Evolutionary conservation across 176 grass and related monocot species (phyloP).

Genomic region (Luzula sylvatica): DNA sequence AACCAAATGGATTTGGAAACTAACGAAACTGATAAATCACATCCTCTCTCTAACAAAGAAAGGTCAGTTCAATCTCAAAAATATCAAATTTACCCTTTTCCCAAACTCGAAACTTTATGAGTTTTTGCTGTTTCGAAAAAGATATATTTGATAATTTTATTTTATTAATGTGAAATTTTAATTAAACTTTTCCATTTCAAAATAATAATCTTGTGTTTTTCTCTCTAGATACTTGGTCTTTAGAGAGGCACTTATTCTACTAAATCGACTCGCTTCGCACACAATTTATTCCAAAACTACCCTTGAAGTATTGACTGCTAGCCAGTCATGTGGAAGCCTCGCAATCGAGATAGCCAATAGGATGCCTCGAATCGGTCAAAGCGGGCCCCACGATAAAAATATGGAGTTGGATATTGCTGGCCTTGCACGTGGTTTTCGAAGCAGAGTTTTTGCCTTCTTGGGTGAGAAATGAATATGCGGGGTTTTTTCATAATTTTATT

Average conservation of each 20-base stretch:
- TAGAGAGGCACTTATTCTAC: conserved; percentile 72
- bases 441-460: conserved; percentile 46
- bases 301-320: conserved; percentile 46
- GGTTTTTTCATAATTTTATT: too few species aligned
- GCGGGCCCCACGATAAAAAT: conserved; percentile 13
- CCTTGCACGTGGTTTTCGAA: conserved; percentile 44
- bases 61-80: conserved; percentile 31
- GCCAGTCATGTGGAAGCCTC: conserved; percentile 40
- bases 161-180: too few species aligned
- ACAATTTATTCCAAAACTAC: conserved; percentile 58
- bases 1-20: conserved; percentile 45
- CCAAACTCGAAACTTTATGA: not conserved
- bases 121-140: too few species aligned
- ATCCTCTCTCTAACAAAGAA: conserved; percentile 38
- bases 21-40: not conserved
- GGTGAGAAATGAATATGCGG: conserved; percentile 30
- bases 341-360: conserved; percentile 55
- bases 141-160: not conserved
- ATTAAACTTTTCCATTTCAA: conserved; percentile 1
- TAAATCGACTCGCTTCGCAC: conserved; percentile 74
- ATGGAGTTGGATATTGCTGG: conserved; percentile 51
- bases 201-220: too few species aligned
- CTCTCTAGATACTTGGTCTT: conserved; percentile 50
- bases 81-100: not conserved
- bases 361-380: conserved; percentile 29